Base-by-base conservation (phyloP, 768 basidiomycete species). In the Lentinus brumalis region DNA sequence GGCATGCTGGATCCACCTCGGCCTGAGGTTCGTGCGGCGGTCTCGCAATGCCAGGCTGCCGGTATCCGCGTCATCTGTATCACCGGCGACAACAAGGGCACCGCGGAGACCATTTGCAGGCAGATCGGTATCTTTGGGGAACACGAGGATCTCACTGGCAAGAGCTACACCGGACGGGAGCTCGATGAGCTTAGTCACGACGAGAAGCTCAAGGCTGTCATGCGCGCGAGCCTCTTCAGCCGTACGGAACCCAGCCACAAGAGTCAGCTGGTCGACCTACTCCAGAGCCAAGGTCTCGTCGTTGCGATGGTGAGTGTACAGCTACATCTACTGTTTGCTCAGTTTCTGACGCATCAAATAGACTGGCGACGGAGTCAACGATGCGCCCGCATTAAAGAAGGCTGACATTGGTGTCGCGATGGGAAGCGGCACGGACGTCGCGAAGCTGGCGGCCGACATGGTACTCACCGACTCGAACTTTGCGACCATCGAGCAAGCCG, bases 351-450 rank as follows among this genome's bases (percentile, higher is more conserved):
- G n/a, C 39, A 31, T 61, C 18, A 44, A 16, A 31, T 64, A 94
- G 92, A 95, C 93, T 57, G 95, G 94, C 60, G 96, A 98, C 71
- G 96, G 96, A 67, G 97, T 99, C 59, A 99, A 99, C 67, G 96
- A 99, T 69, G 96, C 97, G 2, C 96, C 96, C 38, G 97, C 96
- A 0, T 76, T 99, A 68, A 96, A 96, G 74, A 96, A 91, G 76
- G 97, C 96, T 12, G 94, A 96, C 68, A 99, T 99, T 68, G 96
- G 96, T 74, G 90, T 99, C 54, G 96, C 96, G 4, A 99, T 99
- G 96, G 96, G 96, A 49, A 96, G 94, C 59, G 96, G 96, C 55
- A 99, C 97, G 0, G 97, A 99, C 72, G 96, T 99, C 45, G 96
- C 96, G 62, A 98, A 98, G 77, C 79, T 97, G 61, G 97, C 96